phyloP scores from a whole-genome alignment of 495 filamentous ascomycete species.

The Penicillium goetzii region DNA sequence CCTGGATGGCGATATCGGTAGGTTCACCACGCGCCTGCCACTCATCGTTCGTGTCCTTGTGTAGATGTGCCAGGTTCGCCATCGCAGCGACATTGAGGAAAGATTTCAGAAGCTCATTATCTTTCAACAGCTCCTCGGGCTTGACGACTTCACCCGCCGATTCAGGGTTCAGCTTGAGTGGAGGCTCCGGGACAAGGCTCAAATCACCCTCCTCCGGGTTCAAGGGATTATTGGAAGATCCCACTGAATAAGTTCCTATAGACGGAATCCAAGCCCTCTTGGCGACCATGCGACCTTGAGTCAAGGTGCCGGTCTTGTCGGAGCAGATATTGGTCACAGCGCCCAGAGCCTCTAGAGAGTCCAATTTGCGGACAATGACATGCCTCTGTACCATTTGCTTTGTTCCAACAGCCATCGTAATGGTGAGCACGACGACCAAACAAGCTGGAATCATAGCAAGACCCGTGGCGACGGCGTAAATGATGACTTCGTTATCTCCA shows the following conservation, averaged over 20 bases:
- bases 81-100: constrained; percentile 66
- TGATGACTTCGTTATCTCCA: constrained; percentile 63
- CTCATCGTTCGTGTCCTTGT: constrained; percentile 46
- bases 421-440: constrained; percentile 74
- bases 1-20: constrained; percentile 72
- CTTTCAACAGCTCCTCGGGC: constrained; percentile 42
- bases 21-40: constrained; percentile 70
- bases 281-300: constrained; percentile 78
- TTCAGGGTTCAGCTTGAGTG: constrained; percentile 38
- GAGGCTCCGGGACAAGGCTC: constrained; percentile 41
- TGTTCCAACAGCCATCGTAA: constrained; percentile 74
- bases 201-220: constrained; percentile 60
- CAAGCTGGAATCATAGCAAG: constrained; percentile 75
- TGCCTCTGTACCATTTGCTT: constrained; percentile 72
- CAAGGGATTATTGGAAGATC: constrained; percentile 56
- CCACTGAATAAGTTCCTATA: constrained; percentile 62
- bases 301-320: constrained; percentile 73
- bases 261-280: constrained; percentile 79
- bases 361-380: constrained; percentile 69
- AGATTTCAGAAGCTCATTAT: constrained; percentile 48
- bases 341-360: constrained; percentile 69
- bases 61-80: constrained; percentile 66
- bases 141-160: constrained; percentile 29
- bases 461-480: constrained; percentile 73
- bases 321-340: constrained; percentile 74